Evolutionary conservation across 2,329 filamentous ascomycete species (phyloP).

Genomic region (Pleurostoma richardsiae): DNA sequence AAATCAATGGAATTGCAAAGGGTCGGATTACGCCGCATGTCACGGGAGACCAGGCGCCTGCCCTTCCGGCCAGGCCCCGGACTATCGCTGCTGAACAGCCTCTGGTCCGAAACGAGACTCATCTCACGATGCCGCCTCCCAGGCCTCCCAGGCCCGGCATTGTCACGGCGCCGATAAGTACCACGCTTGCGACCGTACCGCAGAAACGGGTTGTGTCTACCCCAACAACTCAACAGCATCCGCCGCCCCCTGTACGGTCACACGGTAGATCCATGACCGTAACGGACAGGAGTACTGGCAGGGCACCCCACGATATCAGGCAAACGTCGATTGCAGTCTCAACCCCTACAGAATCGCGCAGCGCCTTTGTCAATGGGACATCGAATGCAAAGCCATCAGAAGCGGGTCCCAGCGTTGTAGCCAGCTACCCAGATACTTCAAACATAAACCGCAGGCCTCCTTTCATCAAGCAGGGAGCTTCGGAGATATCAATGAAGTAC

Average conservation of each 20-base stretch:
- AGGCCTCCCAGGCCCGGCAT: constrained; percentile 33
- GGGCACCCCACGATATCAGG: constrained; percentile 30
- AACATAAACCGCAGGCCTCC: constrained; percentile 82
- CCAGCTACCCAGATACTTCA: constrained; percentile 71
- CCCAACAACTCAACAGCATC: constrained; percentile 32
- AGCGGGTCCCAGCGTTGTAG: constrained; percentile 5
- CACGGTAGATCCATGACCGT: constrained; percentile 47
- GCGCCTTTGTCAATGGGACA: background rate
- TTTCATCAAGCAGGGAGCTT: constrained; percentile 63
- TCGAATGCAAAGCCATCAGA: background rate
- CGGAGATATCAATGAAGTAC: constrained; percentile 77
- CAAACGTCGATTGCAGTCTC: constrained; percentile 9
- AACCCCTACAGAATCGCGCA: constrained; percentile 1
- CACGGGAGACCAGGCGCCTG: constrained; percentile 38
- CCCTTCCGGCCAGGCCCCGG: constrained; percentile 44
- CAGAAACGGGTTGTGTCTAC: constrained; percentile 41
- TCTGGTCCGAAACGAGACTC: constrained; percentile 17
- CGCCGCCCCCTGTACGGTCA: constrained; percentile 33
- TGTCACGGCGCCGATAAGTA: constrained; percentile 1
- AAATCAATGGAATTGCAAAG: constrained; percentile 31
- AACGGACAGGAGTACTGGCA: constrained; percentile 32
- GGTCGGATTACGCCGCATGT: constrained; percentile 31
- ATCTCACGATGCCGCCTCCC: constrained; percentile 32
- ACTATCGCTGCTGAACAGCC: constrained; percentile 24
- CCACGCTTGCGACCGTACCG: constrained; percentile 6